Evolutionary conservation across 306 rosid genomes (phyloP).

Genomic region (Trifolium dubium): DNA sequence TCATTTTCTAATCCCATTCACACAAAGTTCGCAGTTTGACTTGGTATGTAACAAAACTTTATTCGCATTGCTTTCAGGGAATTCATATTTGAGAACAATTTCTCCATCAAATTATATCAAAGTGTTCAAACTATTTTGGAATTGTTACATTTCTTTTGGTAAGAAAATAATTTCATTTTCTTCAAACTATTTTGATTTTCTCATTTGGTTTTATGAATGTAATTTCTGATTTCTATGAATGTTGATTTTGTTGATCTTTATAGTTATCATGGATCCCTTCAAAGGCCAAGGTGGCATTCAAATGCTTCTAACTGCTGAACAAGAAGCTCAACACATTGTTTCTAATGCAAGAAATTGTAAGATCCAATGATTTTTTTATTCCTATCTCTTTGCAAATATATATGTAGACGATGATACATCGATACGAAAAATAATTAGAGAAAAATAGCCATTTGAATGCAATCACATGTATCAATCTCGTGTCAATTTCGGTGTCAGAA

Average conservation of each 20-base stretch:
- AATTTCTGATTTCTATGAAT: not conserved
- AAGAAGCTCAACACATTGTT: constrained; percentile 81
- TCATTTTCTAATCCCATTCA: constrained; percentile 2
- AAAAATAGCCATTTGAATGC: too few species aligned
- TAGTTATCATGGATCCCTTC: constrained; percentile 65
- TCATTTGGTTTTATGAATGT: not conserved
- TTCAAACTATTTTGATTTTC: constrained; percentile 22
- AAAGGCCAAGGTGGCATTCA: constrained; percentile 93
- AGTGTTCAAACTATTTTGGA: constrained; percentile 23
- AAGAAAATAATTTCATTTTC: constrained; percentile 15
- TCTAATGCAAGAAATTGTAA: constrained; percentile 75
- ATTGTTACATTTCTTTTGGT: constrained; percentile 26
- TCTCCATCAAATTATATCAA: constrained; percentile 30
- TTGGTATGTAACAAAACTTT: constrained; percentile 38
- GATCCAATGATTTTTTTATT: not conserved
- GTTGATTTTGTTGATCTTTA: constrained; percentile 20
- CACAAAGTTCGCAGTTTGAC: constrained; percentile 46
- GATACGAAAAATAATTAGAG: not conserved
- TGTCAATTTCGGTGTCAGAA: not conserved
- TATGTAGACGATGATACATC: too few species aligned
- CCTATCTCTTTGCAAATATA: not conserved
- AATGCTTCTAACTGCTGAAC: constrained; percentile 80
- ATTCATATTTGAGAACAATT: constrained; percentile 18
- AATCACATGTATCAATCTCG: too few species aligned
- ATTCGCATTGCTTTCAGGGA: constrained; percentile 35